Evolutionary conservation across 257 asterid genomes (phyloP).

Genomic region (Avicennia marina): DNA sequence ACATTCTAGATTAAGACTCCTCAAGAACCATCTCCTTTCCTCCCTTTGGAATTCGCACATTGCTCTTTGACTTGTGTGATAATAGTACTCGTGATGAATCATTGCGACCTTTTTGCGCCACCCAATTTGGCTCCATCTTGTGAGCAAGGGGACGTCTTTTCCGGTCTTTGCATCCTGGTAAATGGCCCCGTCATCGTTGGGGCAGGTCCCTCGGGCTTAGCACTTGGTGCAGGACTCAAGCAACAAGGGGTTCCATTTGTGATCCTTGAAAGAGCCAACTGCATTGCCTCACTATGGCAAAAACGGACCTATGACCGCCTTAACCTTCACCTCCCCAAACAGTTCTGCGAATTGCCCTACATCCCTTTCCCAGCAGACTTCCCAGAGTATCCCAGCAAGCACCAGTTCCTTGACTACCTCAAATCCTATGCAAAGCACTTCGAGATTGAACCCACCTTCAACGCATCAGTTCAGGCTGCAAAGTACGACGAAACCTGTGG

Average conservation of each 20-base stretch:
- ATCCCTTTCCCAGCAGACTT: conserved; percentile 56
- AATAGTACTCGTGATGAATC: conserved; percentile 47
- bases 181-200: conserved; percentile 92
- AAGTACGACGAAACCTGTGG: conserved; percentile 66
- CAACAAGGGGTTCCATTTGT: conserved; percentile 79
- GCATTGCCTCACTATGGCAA: conserved; percentile 95
- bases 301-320: conserved; percentile 80
- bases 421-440: conserved; percentile 53
- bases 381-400: conserved; percentile 72
- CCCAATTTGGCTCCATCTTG: conserved; percentile 21
- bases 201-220: conserved; percentile 89
- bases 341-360: conserved; percentile 74
- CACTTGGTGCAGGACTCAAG: conserved; percentile 77
- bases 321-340: conserved; percentile 81
- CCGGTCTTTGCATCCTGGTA: conserved; percentile 71
- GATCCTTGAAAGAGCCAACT: conserved; percentile 67
- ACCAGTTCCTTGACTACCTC: conserved; percentile 72
- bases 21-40: neutral
- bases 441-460: conserved; percentile 59
- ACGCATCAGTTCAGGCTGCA: conserved; percentile 59
- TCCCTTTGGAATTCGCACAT: neutral
- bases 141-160: conserved; percentile 44
- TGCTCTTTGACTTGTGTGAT: no score
- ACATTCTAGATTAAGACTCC: no score
- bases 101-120: conserved; percentile 33